Evolutionary conservation across 2,329 filamentous ascomycete genomes (phyloP).

Genomic region (Aspergillus fijiensis): DNA sequence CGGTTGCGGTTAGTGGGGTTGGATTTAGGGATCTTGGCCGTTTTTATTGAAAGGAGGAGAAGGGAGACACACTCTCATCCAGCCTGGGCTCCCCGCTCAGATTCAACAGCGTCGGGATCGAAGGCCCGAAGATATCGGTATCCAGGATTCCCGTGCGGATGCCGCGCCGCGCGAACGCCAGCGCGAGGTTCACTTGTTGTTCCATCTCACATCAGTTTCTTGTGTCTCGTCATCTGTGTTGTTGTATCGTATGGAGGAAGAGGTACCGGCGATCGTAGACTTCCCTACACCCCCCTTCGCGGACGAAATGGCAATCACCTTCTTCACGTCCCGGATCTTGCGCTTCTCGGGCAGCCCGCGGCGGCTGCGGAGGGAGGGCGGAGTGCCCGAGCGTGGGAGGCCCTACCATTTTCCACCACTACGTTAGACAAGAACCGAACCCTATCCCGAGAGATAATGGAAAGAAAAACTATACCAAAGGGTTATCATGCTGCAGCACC

Average conservation of each 20-base stretch:
- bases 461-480: conserved; percentile 57
- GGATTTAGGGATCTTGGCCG: too few species aligned
- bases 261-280: conserved; percentile 78
- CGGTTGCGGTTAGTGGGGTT: neutral
- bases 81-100: conserved; percentile 76
- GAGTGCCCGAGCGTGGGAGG: conserved; percentile 72
- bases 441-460: too few species aligned
- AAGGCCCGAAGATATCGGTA: conserved; percentile 95
- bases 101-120: conserved; percentile 85
- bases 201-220: neutral
- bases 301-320: conserved; percentile 94
- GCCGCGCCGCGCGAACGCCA: conserved; percentile 80
- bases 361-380: conserved; percentile 68
- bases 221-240: neutral
- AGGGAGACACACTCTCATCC: conserved; percentile 53
- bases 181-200: conserved; percentile 68
- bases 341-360: conserved; percentile 78
- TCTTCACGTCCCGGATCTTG: conserved; percentile 78
- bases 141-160: conserved; percentile 85
- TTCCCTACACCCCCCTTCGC: conserved; percentile 99
- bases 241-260: neutral
- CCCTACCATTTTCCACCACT: conserved; percentile 58
- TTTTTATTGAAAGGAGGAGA: too few species aligned
- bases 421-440: neutral
- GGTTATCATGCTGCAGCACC: conserved; percentile 75